Conservation (phyloP, 1,139 yeast species). For the Candida freyschussii region DNA sequence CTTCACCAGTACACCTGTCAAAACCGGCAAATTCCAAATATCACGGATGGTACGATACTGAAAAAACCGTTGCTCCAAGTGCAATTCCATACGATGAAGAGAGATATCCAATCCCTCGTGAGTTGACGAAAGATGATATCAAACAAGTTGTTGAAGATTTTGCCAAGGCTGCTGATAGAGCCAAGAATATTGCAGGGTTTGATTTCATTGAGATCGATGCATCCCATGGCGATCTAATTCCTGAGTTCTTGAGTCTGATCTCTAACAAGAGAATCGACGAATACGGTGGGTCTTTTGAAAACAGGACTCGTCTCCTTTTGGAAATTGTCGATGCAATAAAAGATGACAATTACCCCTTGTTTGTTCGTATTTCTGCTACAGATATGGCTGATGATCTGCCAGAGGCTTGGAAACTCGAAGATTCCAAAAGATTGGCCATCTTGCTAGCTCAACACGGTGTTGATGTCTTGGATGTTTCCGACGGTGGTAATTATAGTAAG, state of each 20-base stretch:
- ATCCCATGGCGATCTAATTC: constrained; percentile 46
- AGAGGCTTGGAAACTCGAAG: constrained; percentile 44
- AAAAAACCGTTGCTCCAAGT: constrained; percentile 44
- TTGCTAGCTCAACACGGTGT: constrained; percentile 41
- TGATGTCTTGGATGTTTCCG: constrained; percentile 48
- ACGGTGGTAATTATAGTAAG: constrained; percentile 45
- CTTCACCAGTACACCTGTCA: constrained; percentile 29
- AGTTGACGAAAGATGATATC: constrained; percentile 27
- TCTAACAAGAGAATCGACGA: constrained; percentile 45
- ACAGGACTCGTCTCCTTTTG: constrained; percentile 34
- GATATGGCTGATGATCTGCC: constrained; percentile 34
- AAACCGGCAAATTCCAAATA: constrained; percentile 31
- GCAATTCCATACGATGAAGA: constrained; percentile 35
- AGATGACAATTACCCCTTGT: constrained; percentile 35
- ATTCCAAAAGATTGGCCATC: constrained; percentile 40
- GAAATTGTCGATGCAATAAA: constrained; percentile 38
- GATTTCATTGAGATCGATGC: constrained; percentile 49
- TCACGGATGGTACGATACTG: constrained; percentile 38
- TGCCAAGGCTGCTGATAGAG: constrained; percentile 42
- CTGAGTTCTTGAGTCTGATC: constrained; percentile 35
- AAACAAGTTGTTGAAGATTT: constrained; percentile 34
- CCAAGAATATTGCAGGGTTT: constrained; percentile 40
- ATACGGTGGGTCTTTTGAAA: constrained; percentile 48
- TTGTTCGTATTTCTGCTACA: constrained; percentile 41
- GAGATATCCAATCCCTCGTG: constrained; percentile 10